Conservation (phyloP, 805 yeast genomes). For the Cyberlindnera galapagoensis region DNA sequence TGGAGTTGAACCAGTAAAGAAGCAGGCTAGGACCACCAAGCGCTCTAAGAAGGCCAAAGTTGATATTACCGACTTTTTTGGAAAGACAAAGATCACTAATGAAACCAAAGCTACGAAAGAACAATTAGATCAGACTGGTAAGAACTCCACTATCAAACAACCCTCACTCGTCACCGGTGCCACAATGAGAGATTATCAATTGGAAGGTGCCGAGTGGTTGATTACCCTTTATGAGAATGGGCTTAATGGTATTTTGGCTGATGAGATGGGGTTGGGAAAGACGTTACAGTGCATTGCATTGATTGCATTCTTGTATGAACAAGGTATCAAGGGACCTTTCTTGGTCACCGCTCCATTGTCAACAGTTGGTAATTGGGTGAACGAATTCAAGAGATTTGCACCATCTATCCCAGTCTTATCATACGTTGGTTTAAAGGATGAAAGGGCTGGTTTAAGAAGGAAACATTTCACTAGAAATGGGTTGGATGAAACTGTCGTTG, state of each 20-base stretch:
- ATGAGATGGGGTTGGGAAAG: constrained; percentile 97
- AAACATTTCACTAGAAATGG: constrained; percentile 15
- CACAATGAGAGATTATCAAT: constrained; percentile 71
- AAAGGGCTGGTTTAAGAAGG: constrained; percentile 42
- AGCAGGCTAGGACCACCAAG: constrained; percentile 21
- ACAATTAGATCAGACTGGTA: constrained; percentile 11
- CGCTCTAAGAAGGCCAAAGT: constrained; percentile 11
- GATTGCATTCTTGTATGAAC: constrained; percentile 66
- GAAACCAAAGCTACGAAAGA: constrained; percentile 21
- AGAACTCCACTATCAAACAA: constrained; percentile 31
- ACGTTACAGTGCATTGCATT: constrained; percentile 85
- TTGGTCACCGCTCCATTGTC: constrained; percentile 77
- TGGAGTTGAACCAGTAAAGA: constrained; percentile 14
- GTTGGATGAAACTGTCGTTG: constrained; percentile 42
- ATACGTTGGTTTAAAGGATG: constrained; percentile 58
- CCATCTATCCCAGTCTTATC: constrained; percentile 58
- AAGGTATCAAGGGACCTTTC: constrained; percentile 75
- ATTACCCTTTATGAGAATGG: constrained; percentile 88
- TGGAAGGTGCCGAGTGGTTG: constrained; percentile 89
- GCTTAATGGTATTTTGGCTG: constrained; percentile 89
- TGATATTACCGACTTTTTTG: constrained; percentile 22
- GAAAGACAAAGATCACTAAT: constrained; percentile 11
- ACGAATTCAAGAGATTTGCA: constrained; percentile 66
- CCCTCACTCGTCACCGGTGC: constrained; percentile 54
- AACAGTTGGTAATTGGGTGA: constrained; percentile 80